Evolutionary conservation across 352 stramenopile species (phyloP).

Genomic region (Pythium angustatum): DNA sequence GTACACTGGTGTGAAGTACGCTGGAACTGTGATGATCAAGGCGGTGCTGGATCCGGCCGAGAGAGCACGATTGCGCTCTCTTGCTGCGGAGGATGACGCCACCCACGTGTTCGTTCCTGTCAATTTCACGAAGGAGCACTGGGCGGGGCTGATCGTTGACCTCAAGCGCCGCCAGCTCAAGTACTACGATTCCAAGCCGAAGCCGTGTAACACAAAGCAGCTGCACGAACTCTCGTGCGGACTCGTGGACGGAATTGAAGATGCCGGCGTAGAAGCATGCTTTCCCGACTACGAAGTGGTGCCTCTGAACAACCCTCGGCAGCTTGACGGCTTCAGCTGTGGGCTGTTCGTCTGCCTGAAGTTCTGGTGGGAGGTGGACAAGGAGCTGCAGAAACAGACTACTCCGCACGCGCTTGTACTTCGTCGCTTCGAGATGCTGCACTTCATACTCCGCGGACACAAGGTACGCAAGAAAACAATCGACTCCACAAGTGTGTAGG

Average conservation of each 20-base stretch:
- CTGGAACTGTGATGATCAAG: neutral
- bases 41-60: neutral
- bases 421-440: neutral
- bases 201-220: neutral
- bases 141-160: neutral
- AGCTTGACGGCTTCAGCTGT: slow-evolving; percentile 1
- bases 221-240: neutral
- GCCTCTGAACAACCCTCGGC: neutral
- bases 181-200: slow-evolving; percentile 3
- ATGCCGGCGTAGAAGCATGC: neutral
- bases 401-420: neutral
- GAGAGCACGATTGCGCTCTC: neutral
- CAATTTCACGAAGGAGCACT: neutral
- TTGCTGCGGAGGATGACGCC: neutral
- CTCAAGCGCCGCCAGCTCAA: neutral
- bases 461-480: too few relatives aligned
- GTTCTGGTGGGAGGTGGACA: slow-evolving; percentile 6
- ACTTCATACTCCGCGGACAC: neutral
- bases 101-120: neutral
- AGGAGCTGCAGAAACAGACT: neutral
- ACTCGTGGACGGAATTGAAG: neutral
- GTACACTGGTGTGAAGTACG: neutral
- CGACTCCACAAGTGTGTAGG: too few relatives aligned
- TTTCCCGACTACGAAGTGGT: neutral
- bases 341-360: slow-evolving; percentile 1